Conservation (phyloP, 176 grass and related monocot species). For the Saccharum spontaneum region DNA sequence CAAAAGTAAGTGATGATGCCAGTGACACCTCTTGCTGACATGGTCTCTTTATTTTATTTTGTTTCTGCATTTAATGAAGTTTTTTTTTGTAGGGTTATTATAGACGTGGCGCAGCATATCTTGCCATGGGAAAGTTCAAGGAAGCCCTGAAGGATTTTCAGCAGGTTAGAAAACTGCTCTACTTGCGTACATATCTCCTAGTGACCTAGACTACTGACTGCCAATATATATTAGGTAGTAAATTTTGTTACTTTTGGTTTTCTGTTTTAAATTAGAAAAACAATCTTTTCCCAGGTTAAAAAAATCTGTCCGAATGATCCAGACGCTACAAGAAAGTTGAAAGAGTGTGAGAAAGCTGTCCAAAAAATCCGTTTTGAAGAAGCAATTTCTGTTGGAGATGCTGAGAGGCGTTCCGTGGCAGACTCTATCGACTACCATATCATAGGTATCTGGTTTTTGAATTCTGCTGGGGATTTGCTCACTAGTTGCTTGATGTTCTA, state of each 20-base stretch:
- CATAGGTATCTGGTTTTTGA: constrained; percentile 52
- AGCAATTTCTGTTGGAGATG: constrained; percentile 67
- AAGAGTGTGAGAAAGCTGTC: constrained; percentile 92
- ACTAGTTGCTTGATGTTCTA: background rate
- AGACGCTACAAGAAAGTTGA: constrained; percentile 87
- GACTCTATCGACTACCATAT: constrained; percentile 74
- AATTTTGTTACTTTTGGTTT: background rate
- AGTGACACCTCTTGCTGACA: background rate
- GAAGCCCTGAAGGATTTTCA: constrained; percentile 96
- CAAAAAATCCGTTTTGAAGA: constrained; percentile 92
- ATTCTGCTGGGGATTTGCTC: background rate
- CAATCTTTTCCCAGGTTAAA: constrained; percentile 65
- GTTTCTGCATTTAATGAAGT: constrained; percentile 12
- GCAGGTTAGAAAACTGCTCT: constrained; percentile 46
- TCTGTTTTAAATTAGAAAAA: background rate
- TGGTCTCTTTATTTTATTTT: background rate
- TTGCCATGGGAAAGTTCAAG: constrained; percentile 98
- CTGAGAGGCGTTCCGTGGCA: constrained; percentile 45
- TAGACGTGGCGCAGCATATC: constrained; percentile 75
- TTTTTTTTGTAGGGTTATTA: constrained; percentile 71
- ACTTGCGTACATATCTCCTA: background rate
- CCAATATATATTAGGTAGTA: background rate
- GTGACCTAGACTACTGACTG: background rate
- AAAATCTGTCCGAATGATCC: constrained; percentile 80
- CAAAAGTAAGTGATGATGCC: constrained; percentile 54